Percentiles rank a stretch among this genome's conserved stretches.
phyloP scores from a whole-genome alignment of 2,329 filamentous ascomycete genomes.

The Alternaria brassicicola region DNA sequence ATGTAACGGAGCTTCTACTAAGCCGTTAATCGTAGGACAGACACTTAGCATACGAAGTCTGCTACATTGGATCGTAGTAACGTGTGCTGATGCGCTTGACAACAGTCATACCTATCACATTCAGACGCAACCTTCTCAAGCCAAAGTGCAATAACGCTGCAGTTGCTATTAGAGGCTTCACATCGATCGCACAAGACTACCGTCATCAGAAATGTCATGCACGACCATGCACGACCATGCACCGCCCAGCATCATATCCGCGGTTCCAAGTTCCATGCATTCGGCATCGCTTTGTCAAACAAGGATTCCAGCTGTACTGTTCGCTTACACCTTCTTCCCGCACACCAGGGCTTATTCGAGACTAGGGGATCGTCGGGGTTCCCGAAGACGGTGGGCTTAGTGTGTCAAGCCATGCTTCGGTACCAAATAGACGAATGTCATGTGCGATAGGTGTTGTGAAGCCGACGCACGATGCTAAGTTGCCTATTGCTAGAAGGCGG shows the following conservation, averaged over 20 bases:
- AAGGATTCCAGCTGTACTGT: neutral
- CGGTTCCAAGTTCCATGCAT: neutral
- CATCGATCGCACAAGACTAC: neutral
- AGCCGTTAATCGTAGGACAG: neutral
- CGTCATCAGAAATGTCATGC: neutral
- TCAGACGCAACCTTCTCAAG: neutral
- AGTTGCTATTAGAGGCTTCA: neutral
- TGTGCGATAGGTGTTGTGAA: neutral
- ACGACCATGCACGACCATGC: neutral
- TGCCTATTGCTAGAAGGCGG: neutral
- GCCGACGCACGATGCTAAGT: neutral
- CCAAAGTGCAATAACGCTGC: neutral
- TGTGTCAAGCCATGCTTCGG: neutral
- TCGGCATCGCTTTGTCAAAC: slow-evolving; percentile 7
- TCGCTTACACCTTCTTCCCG: neutral
- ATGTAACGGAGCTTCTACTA: neutral
- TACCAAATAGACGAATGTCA: neutral
- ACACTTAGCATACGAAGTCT: neutral
- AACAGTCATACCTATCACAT: neutral
- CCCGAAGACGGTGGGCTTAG: neutral
- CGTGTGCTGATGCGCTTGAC: neutral
- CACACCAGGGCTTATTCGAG: neutral
- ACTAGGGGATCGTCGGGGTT: slow-evolving; percentile 2
- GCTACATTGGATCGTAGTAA: neutral
- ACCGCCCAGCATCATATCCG: neutral